Conservation (phyloP, 2,329 filamentous ascomycete species). For the Elsinoe fawcettii region DNA sequence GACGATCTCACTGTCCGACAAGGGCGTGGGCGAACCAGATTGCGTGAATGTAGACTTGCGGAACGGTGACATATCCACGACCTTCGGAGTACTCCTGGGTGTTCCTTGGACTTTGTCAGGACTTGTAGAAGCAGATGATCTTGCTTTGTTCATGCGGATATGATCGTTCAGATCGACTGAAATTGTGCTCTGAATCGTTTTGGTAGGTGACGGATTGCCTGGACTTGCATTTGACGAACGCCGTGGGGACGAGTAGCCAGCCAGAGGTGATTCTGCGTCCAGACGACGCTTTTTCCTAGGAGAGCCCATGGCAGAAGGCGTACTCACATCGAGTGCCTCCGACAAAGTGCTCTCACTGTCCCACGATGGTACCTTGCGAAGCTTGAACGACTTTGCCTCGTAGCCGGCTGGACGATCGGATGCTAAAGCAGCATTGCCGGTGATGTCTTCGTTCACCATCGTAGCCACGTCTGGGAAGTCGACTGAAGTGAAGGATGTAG, state of each 20-base stretch:
- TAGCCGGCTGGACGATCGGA: not conserved
- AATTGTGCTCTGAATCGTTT: not conserved
- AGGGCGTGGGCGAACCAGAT: not conserved
- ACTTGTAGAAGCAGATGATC: not conserved
- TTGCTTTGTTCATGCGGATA: not conserved
- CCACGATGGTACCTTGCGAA: not conserved
- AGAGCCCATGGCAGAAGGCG: not conserved
- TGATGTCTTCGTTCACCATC: not conserved
- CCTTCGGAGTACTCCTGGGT: not conserved
- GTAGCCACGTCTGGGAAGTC: not conserved
- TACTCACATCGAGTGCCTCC: constrained; percentile 6
- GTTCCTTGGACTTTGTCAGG: not conserved
- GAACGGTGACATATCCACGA: not conserved
- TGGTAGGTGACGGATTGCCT: not conserved
- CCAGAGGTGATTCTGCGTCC: not conserved
- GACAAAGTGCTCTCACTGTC: constrained; percentile 1
- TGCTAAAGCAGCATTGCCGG: not conserved
- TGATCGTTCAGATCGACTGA: not conserved
- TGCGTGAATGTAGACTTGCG: not conserved
- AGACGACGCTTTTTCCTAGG: constrained; percentile 2
- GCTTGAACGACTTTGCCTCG: not conserved
- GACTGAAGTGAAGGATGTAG: constrained; percentile 1
- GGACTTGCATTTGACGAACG: not conserved
- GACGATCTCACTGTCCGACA: not conserved
- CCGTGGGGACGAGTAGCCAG: not conserved